These are phyloP conservation scores for Naganishia cerealis DNA, from an alignment of 1,284 basidiomycete genomes.

Conservation along the genomic window DNA sequence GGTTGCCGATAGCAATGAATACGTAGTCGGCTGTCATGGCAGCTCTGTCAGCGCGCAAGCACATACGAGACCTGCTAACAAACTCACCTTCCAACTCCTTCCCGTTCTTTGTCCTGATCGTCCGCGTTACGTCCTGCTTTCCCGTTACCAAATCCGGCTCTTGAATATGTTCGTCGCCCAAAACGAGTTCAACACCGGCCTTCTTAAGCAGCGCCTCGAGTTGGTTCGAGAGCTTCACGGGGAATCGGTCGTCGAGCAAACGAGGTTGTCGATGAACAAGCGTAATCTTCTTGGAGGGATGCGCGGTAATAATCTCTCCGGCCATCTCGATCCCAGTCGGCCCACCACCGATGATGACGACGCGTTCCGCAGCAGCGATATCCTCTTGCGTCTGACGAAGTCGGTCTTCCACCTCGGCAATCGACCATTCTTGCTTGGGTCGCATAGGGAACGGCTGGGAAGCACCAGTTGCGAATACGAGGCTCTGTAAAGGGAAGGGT, in stretches of 20 bases:
- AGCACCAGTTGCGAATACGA: constrained; percentile 49
- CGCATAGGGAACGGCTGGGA: constrained; percentile 50
- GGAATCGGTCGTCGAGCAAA: constrained; percentile 35
- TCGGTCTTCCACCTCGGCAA: constrained; percentile 36
- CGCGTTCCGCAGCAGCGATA: constrained; percentile 43
- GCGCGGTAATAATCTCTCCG: constrained; percentile 48
- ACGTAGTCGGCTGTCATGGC: constrained; percentile 51
- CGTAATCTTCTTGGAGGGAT: constrained; percentile 43
- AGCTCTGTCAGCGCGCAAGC: background rate
- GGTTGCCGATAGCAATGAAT: constrained; percentile 53
- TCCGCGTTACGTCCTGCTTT: constrained; percentile 39
- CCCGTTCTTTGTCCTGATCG: constrained; percentile 46
- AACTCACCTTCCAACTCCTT: constrained; percentile 42
- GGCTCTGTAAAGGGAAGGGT: constrained; percentile 13
- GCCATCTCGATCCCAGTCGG: constrained; percentile 56
- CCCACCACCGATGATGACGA: constrained; percentile 55
- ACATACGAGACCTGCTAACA: background rate
- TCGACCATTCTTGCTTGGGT: constrained; percentile 38
- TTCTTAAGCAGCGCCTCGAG: constrained; percentile 45
- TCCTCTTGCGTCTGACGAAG: constrained; percentile 45
- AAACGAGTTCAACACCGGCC: constrained; percentile 48
- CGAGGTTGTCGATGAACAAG: constrained; percentile 32
- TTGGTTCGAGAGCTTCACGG: constrained; percentile 41
- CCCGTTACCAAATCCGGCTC: constrained; percentile 35
- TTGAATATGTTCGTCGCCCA: constrained; percentile 45